These are phyloP conservation scores for Eragrostis nindensis DNA, from an alignment of 176 grass and related monocot species.

Conservation along the genomic window DNA sequence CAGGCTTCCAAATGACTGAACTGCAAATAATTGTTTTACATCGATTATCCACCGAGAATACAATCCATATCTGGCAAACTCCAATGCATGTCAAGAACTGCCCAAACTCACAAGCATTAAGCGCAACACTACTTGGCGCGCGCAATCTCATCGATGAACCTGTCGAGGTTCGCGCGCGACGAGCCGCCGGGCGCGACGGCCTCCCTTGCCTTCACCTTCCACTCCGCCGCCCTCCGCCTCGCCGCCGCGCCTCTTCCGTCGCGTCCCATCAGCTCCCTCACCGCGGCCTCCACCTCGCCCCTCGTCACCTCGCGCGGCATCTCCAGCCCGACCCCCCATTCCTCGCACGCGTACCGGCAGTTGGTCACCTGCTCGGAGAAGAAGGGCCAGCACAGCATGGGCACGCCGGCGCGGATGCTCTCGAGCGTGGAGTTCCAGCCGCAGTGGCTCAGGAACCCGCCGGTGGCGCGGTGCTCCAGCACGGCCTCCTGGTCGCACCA, in stretches of 20 bases:
- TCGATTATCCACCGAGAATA: neutral
- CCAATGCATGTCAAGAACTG: neutral
- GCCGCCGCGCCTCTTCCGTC: conserved; percentile 49
- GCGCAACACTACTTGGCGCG: neutral
- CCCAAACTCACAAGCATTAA: neutral
- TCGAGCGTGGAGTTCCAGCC: conserved; percentile 76
- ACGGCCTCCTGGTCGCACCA: conserved; percentile 77
- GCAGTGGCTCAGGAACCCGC: conserved; percentile 68
- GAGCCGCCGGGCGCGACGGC: conserved; percentile 33
- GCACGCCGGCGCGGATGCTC: conserved; percentile 60
- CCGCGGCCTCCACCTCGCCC: conserved; percentile 44
- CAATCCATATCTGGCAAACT: neutral
- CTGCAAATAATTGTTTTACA: neutral
- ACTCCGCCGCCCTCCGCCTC: conserved; percentile 46
- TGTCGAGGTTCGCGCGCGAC: conserved; percentile 34
- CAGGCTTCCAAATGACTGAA: neutral
- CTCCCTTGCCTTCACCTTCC: conserved; percentile 47
- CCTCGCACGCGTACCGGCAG: conserved; percentile 53
- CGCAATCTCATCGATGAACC: conserved; percentile 20
- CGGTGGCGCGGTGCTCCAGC: conserved; percentile 44
- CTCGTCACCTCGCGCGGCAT: conserved; percentile 48
- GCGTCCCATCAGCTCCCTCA: conserved; percentile 56
- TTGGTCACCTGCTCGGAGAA: conserved; percentile 70
- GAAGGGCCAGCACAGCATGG: conserved; percentile 72
- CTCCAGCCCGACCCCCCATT: conserved; percentile 68